Evolutionary conservation across 2,329 filamentous ascomycete genomes (phyloP).

Genomic region (Pseudogymnoascus sp.): DNA sequence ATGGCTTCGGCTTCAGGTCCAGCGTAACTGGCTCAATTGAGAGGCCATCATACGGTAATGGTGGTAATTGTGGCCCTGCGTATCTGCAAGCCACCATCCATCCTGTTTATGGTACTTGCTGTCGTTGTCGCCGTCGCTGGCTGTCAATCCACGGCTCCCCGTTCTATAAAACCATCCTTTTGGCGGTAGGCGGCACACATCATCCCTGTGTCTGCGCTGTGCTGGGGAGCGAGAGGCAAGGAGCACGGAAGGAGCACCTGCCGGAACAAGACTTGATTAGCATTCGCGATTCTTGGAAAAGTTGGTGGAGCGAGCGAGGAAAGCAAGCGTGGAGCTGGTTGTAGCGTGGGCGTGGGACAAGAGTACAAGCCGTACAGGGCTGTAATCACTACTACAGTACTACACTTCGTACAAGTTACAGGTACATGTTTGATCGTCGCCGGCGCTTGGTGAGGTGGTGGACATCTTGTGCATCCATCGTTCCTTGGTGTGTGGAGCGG

Average conservation of each 20-base stretch:
- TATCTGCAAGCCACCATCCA: neutral
- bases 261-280: neutral
- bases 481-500: neutral
- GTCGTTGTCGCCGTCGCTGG: neutral
- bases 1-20: neutral
- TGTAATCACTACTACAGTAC: neutral
- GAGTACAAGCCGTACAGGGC: neutral
- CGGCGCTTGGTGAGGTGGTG: neutral
- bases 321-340: neutral
- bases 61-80: neutral
- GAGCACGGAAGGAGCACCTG: neutral
- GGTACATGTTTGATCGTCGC: constrained; percentile 1
- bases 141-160: neutral
- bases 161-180: neutral
- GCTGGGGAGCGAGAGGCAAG: neutral
- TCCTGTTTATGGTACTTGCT: neutral
- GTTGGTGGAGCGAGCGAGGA: neutral
- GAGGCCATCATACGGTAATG: neutral
- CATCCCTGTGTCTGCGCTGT: neutral
- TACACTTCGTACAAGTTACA: neutral
- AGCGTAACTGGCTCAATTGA: neutral
- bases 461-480: neutral
- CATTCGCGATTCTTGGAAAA: neutral
- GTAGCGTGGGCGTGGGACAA: neutral
- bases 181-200: neutral